A percentile compares a stretch with the other conserved stretches of the same genome.
These are phyloP conservation scores for Pulveroboletus sp. DNA, from an alignment of 768 basidiomycete species.

Conservation along the genomic window DNA sequence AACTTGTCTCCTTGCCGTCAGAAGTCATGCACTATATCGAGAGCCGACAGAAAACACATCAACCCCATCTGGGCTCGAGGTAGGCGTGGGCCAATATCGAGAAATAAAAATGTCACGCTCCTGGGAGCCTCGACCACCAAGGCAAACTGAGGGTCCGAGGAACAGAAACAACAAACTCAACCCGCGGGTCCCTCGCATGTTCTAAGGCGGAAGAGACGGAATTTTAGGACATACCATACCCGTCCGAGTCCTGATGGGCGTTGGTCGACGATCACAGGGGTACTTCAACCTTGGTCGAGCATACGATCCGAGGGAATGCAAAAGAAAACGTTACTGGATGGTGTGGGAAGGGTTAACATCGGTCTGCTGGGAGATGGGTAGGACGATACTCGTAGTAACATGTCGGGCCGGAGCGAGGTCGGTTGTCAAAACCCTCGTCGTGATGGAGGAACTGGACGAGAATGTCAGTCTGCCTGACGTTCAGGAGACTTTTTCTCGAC, in stretches of 20 bases:
- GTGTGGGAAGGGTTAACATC: neutral
- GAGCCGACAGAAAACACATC: conserved; percentile 5
- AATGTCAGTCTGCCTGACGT: neutral
- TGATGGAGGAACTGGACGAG: conserved; percentile 1
- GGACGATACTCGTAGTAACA: neutral
- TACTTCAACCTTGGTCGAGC: neutral
- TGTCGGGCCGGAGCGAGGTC: neutral
- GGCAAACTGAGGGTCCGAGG: neutral
- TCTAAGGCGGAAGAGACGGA: neutral
- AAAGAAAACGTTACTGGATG: neutral
- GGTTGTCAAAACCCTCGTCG: conserved; percentile 20
- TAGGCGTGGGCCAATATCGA: neutral
- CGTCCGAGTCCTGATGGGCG: neutral
- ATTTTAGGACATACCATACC: neutral
- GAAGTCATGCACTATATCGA: conserved; percentile 1
- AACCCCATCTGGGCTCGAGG: neutral
- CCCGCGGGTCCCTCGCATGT: neutral
- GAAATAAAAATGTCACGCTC: neutral
- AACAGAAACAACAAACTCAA: neutral
- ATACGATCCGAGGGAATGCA: neutral
- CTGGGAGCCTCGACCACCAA: neutral
- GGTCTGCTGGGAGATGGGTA: neutral
- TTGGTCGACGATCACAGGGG: neutral
- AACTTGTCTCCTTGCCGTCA: conserved; percentile 2
- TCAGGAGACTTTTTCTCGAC: neutral